Percentiles rank a stretch among this genome's conserved stretches.
Evolutionary conservation across 2,329 filamentous ascomycete species (phyloP).

Genomic region (Aspergillus texensis): DNA sequence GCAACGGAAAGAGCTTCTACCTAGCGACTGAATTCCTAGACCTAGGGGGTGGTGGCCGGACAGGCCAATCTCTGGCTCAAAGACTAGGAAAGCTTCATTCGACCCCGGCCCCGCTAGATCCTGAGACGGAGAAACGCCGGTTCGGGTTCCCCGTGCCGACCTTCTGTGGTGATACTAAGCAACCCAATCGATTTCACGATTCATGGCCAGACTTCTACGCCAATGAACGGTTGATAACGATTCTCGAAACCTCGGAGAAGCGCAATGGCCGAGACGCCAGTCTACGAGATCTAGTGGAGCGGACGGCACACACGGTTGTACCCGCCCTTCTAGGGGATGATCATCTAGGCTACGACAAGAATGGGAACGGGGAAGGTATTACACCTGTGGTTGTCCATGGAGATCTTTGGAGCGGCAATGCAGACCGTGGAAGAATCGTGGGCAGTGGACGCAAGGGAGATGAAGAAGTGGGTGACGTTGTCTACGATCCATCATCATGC

Average conservation of each 20-base stretch:
- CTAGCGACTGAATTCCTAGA: conserved; percentile 80
- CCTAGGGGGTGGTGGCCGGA: conserved; percentile 57
- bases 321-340: conserved; percentile 73
- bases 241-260: conserved; percentile 60
- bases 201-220: conserved; percentile 89
- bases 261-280: conserved; percentile 67
- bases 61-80: conserved; percentile 60
- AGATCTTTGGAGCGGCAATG: conserved; percentile 92
- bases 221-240: conserved; percentile 69
- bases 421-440: conserved; percentile 66
- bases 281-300: conserved; percentile 66
- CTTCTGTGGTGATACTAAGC: conserved; percentile 81
- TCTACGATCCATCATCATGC: conserved; percentile 79
- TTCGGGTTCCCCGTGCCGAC: conserved; percentile 87
- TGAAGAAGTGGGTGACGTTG: conserved; percentile 67
- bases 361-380: conserved; percentile 56
- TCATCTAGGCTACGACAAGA: conserved; percentile 57
- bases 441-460: conserved; percentile 38
- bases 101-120: conserved; percentile 64
- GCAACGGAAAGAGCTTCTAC: conserved; percentile 50
- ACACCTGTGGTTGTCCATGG: conserved; percentile 84
- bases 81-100: conserved; percentile 81
- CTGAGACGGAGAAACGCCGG: conserved; percentile 46
- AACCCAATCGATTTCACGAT: conserved; percentile 72
- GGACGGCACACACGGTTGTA: conserved; percentile 66